These are phyloP conservation scores for Dioscorea dumetorum DNA, from an alignment of 106 monocot genomes.

Conservation along the genomic window DNA sequence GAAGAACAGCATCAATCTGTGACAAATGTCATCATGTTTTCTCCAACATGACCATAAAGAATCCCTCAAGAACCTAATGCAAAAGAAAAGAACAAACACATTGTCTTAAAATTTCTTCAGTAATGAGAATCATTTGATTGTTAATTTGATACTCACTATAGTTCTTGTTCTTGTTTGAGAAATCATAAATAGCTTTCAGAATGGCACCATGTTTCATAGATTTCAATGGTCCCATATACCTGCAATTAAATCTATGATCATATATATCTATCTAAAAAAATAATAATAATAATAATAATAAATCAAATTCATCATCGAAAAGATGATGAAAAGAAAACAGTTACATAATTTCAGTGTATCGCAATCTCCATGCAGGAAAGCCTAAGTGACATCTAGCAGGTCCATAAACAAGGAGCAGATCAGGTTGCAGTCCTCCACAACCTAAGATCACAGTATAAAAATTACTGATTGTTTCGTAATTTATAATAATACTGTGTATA, in stretches of 20 bases:
- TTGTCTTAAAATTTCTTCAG: too few species aligned
- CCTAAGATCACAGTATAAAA: constrained; percentile 26
- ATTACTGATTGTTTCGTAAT: too few species aligned
- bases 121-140: not conserved
- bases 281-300: too few species aligned
- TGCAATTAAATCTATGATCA: not conserved
- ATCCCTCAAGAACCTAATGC: not conserved
- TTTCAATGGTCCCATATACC: constrained; percentile 28
- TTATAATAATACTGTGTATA: not conserved
- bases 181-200: constrained; percentile 28
- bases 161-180: constrained; percentile 32
- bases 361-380: constrained; percentile 92
- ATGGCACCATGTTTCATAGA: constrained; percentile 19
- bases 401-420: constrained; percentile 76
- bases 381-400: constrained; percentile 88
- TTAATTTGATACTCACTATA: constrained; percentile 12
- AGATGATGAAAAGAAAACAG: not conserved
- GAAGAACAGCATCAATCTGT: too few species aligned
- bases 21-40: too few species aligned
- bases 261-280: too few species aligned
- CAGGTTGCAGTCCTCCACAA: constrained; percentile 65
- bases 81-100: not conserved
- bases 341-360: constrained; percentile 92
- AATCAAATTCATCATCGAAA: too few species aligned
- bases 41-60: too few species aligned